Percentiles rank a stretch among this genome's conserved stretches.
phyloP scores from a whole-genome alignment of 208 protist species.

The Trichomonas gallinae region DNA sequence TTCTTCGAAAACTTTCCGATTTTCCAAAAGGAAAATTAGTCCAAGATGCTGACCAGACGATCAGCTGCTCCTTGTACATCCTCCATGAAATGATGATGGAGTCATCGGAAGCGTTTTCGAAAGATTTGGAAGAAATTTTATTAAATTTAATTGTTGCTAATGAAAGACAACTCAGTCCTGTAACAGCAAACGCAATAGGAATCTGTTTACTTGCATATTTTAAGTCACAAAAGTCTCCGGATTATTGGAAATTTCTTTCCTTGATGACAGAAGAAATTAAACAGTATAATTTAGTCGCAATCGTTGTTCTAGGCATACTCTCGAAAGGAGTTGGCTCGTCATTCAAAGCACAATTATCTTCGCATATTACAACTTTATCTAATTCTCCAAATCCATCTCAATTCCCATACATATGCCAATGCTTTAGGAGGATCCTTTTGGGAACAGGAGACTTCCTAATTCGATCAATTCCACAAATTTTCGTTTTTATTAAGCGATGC shows the following conservation, averaged over 20 bases:
- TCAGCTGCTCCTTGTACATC: background rate
- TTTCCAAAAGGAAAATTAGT: background rate
- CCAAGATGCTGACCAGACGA: background rate
- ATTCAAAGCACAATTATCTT: background rate
- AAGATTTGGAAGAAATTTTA: background rate
- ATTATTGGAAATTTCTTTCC: slow-evolving; percentile 1
- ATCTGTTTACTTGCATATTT: background rate
- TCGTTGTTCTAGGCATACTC: background rate
- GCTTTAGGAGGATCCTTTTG: background rate
- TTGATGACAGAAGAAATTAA: background rate
- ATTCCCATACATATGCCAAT: background rate
- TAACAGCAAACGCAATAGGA: background rate
- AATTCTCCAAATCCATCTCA: background rate
- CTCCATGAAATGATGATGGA: background rate
- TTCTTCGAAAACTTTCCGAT: background rate
- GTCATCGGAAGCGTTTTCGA: background rate
- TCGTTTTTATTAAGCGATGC: background rate
- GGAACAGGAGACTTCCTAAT: background rate
- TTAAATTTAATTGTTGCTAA: background rate
- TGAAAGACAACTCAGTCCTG: background rate
- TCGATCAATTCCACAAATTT: background rate
- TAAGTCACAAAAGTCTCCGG: background rate
- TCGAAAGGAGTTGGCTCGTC: background rate
- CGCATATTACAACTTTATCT: background rate
- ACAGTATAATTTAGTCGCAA: background rate